Conservation (phyloP, 768 basidiomycete genomes). For the Naganishia vaughanmartiniae region DNA sequence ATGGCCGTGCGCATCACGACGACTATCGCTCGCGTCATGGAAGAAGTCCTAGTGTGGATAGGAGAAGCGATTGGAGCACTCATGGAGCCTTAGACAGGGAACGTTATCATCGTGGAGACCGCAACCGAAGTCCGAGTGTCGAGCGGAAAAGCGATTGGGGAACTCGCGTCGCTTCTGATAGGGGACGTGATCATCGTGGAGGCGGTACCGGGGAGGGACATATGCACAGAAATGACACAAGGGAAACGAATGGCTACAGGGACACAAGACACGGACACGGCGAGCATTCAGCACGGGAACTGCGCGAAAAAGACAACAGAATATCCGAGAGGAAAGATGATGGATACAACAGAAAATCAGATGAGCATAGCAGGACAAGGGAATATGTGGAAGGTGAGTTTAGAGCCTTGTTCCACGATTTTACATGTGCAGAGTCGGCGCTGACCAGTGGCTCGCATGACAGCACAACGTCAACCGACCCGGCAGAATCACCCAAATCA, state of each 20-base stretch:
- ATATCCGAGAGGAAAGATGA: not conserved
- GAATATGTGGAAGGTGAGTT: constrained; percentile 1
- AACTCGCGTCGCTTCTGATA: not conserved
- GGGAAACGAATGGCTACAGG: not conserved
- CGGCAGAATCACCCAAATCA: not conserved
- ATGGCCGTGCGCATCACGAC: not conserved
- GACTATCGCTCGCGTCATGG: not conserved
- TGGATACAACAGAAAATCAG: not conserved
- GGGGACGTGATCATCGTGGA: not conserved
- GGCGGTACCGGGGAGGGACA: not conserved
- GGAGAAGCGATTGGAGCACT: not conserved
- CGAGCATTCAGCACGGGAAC: not conserved
- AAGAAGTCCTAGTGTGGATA: not conserved
- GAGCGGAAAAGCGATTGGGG: constrained; percentile 1
- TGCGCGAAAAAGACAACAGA: not conserved
- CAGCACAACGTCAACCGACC: constrained; percentile 5
- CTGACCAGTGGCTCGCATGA: not conserved
- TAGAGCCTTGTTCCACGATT: not conserved
- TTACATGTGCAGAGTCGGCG: not conserved
- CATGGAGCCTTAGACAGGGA: not conserved
- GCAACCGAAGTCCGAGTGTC: not conserved
- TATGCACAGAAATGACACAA: not conserved
- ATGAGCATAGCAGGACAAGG: not conserved
- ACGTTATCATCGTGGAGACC: not conserved
- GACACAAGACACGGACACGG: not conserved